phyloP scores from a whole-genome alignment of 164 flowering plant genomes.

The Nymphaea thermarum region DNA sequence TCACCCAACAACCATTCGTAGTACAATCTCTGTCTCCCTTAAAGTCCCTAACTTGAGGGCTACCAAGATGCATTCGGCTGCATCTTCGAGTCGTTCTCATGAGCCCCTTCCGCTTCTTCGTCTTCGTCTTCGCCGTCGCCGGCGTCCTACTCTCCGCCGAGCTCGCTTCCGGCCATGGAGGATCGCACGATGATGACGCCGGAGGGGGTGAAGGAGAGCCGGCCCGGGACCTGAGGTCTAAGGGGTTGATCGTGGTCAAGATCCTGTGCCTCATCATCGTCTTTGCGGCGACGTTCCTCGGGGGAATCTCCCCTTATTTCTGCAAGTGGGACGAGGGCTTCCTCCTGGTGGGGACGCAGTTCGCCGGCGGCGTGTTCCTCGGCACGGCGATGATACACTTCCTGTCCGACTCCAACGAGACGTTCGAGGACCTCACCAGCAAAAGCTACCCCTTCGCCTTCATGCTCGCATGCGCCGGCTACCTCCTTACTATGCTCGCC shows the following conservation, averaged over 20 bases:
- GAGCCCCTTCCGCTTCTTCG: constrained; percentile 14
- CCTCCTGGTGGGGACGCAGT: constrained; percentile 56
- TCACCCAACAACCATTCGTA: not conserved
- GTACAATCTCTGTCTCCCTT: not conserved
- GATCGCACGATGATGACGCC: constrained; percentile 6
- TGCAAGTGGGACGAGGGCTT: constrained; percentile 60
- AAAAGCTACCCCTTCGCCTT: constrained; percentile 57
- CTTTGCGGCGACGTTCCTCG: constrained; percentile 41
- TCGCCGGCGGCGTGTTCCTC: constrained; percentile 71
- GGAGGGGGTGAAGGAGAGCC: not conserved
- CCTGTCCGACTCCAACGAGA: constrained; percentile 49
- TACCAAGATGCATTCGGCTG: not conserved
- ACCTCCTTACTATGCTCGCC: constrained; percentile 54
- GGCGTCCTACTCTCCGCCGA: not conserved
- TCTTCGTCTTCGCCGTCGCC: constrained; percentile 3
- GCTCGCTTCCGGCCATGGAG: constrained; percentile 18
- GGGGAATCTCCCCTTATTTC: constrained; percentile 60
- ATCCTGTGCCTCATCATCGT: constrained; percentile 46
- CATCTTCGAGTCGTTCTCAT: constrained; percentile 1
- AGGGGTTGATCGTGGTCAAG: constrained; percentile 38
- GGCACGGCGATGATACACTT: constrained; percentile 76
- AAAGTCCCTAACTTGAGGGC: not conserved
- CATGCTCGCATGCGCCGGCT: constrained; percentile 60
- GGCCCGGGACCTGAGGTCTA: constrained; percentile 27
- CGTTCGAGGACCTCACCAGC: constrained; percentile 39